phyloP scores from a whole-genome alignment of 176 grass and related monocot species.

The Microstegium vimineum region DNA sequence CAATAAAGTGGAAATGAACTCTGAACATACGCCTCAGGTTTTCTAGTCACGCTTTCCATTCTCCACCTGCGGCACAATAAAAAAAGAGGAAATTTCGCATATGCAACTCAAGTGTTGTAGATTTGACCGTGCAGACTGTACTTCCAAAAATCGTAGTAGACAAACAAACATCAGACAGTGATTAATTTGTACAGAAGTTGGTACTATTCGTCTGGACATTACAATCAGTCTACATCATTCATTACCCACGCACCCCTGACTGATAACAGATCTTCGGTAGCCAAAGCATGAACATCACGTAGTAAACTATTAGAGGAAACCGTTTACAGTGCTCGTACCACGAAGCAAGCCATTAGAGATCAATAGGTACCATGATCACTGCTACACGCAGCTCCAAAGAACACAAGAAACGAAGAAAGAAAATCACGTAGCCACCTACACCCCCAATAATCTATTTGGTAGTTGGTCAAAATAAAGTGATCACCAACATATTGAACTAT shows the following conservation, averaged over 20 bases:
- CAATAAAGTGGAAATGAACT: background rate
- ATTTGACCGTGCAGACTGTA: background rate
- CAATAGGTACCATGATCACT: background rate
- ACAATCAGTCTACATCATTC: background rate
- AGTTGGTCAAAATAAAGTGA: no score
- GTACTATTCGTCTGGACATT: background rate
- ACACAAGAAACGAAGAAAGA: constrained; percentile 8
- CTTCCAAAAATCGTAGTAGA: background rate
- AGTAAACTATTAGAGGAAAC: background rate
- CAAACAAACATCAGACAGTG: background rate
- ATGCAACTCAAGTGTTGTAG: background rate
- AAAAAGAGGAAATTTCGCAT: no score
- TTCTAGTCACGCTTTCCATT: background rate
- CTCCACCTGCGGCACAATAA: no score
- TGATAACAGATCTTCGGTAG: background rate
- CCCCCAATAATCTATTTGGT: no score
- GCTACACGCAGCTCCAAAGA: constrained; percentile 12
- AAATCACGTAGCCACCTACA: background rate
- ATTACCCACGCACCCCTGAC: background rate
- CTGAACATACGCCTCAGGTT: background rate
- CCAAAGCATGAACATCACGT: background rate
- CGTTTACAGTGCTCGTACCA: background rate
- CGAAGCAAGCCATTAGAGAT: background rate
- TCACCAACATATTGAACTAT: no score
- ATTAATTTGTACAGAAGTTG: background rate